phyloP scores from a whole-genome alignment of 2,329 filamentous ascomycete genomes.

The Nemania bipapillata region DNA sequence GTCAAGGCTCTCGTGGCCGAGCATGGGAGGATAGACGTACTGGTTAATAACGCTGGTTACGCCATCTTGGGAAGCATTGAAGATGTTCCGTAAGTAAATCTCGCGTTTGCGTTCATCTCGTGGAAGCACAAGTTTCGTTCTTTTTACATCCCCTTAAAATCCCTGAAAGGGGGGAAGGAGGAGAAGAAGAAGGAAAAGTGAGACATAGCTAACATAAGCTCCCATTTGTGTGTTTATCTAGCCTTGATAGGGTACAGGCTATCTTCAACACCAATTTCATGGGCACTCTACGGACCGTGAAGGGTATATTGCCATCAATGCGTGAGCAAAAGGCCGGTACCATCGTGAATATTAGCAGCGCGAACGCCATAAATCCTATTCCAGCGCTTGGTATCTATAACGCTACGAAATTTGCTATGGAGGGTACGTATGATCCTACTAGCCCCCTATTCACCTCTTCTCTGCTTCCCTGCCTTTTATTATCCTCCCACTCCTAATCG shows the following conservation, averaged over 20 bases:
- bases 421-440: conserved; percentile 30
- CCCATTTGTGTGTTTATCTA: conserved; percentile 13
- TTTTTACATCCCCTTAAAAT: too few relatives aligned
- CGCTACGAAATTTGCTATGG: conserved; percentile 45
- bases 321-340: conserved; percentile 44
- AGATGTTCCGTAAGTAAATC: conserved; percentile 39
- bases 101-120: too few relatives aligned
- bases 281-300: conserved; percentile 44
- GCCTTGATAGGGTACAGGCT: conserved; percentile 39
- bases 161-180: not conserved
- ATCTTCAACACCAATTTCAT: conserved; percentile 47
- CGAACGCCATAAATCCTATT: conserved; percentile 23
- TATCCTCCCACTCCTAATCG: not conserved
- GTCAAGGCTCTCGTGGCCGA: conserved; percentile 37
- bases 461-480: not conserved
- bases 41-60: conserved; percentile 46
- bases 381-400: conserved; percentile 43
- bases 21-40: conserved; percentile 43
- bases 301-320: conserved; percentile 46
- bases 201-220: conserved; percentile 17
- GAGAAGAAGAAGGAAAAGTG: too few relatives aligned
- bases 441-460: not conserved
- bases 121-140: too few relatives aligned
- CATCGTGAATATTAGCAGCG: conserved; percentile 48
- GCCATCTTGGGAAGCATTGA: conserved; percentile 42